Conservation (phyloP, 352 stramenopile species). For the Plasmopara muralis region DNA sequence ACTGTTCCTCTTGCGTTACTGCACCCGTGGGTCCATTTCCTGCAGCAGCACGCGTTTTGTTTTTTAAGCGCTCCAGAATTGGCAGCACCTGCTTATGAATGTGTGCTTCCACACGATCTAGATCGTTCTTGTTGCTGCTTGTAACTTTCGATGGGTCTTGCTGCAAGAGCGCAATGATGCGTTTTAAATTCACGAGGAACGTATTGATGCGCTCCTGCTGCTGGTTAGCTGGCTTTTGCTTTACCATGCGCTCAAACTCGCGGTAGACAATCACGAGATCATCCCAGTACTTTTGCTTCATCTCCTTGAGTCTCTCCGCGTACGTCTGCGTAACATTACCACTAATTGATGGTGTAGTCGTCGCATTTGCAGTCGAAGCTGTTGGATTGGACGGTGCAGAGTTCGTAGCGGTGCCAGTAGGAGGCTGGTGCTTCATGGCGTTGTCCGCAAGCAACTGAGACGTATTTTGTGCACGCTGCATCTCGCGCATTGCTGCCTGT, state of each 20-base stretch:
- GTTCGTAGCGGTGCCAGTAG: constrained; percentile 14
- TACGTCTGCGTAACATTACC: constrained; percentile 41
- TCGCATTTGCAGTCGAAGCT: constrained; percentile 8
- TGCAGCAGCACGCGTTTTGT: constrained; percentile 41
- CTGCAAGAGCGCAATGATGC: constrained; percentile 72
- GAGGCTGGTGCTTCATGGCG: constrained; percentile 27
- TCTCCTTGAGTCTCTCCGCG: constrained; percentile 61
- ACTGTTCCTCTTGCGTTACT: constrained; percentile 36
- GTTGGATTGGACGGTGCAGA: constrained; percentile 8
- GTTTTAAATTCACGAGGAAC: constrained; percentile 73
- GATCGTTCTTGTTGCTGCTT: constrained; percentile 68
- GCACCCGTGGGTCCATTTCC: constrained; percentile 14
- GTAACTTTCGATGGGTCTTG: constrained; percentile 74
- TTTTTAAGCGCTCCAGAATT: constrained; percentile 68
- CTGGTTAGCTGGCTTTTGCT: constrained; percentile 70
- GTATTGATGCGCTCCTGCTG: constrained; percentile 79
- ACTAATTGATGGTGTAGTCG: constrained; percentile 16
- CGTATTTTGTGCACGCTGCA: constrained; percentile 58
- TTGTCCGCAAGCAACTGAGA: constrained; percentile 38
- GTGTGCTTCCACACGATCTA: constrained; percentile 75
- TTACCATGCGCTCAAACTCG: constrained; percentile 83
- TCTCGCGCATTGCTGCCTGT: constrained; percentile 51
- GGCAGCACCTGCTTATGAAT: constrained; percentile 81
- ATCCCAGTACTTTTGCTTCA: constrained; percentile 80
- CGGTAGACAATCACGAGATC: constrained; percentile 76